Percentiles rank a stretch among this genome's conserved stretches.
Evolutionary conservation across 164 flowering plant genomes (phyloP).

Genomic region (Sedum album): DNA sequence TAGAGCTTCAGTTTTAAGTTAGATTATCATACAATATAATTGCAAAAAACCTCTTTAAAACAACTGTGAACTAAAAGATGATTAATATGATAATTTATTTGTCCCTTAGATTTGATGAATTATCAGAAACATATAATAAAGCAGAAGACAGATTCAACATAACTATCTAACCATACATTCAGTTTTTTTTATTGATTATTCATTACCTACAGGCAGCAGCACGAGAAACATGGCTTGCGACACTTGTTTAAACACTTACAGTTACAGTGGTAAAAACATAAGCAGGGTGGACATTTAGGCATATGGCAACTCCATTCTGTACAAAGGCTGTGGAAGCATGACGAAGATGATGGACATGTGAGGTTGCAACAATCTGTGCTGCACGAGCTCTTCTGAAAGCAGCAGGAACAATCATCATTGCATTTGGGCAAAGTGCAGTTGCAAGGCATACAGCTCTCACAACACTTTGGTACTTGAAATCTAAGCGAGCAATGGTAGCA

Average conservation of each 20-base stretch:
- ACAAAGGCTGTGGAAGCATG: background rate
- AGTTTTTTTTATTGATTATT: background rate
- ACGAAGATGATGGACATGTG: background rate
- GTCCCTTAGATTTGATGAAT: background rate
- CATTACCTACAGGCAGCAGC: background rate
- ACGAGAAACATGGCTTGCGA: background rate
- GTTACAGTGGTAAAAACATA: background rate
- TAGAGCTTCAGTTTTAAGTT: background rate
- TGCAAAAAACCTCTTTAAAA: too few species aligned
- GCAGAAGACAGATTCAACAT: background rate
- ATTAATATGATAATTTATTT: background rate
- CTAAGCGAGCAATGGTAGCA: constrained; percentile 3
- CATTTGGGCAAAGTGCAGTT: background rate
- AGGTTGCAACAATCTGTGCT: background rate
- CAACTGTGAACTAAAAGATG: background rate
- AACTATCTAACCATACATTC: background rate
- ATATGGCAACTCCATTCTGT: background rate
- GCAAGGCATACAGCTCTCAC: background rate
- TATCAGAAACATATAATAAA: background rate
- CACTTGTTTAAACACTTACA: constrained; percentile 3
- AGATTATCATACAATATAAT: too few species aligned
- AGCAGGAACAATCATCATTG: background rate
- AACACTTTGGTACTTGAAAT: background rate
- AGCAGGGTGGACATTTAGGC: background rate
- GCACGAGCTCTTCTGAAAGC: background rate